phyloP scores from a whole-genome alignment of 2,329 filamentous ascomycete species.

The Fusarium coicis region DNA sequence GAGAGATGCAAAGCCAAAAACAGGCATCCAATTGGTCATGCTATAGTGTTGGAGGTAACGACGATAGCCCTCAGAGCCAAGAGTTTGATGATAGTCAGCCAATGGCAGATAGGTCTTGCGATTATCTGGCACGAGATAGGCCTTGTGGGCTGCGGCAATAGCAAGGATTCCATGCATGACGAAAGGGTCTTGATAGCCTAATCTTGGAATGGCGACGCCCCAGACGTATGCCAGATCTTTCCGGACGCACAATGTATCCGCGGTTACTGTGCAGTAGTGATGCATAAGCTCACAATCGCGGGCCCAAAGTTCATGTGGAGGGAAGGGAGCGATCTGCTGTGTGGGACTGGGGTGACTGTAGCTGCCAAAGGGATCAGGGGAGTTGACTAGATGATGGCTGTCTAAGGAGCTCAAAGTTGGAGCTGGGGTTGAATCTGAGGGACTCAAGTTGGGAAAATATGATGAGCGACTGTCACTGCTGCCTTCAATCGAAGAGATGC shows the following conservation, averaged over 20 bases:
- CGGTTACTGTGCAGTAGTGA: constrained; percentile 45
- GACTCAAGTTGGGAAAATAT: constrained; percentile 25
- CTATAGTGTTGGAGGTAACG: constrained; percentile 30
- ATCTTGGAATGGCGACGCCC: constrained; percentile 40
- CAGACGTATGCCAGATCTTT: constrained; percentile 44
- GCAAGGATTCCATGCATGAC: constrained; percentile 47
- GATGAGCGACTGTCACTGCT: background rate
- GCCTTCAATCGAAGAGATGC: background rate
- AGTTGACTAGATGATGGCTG: background rate
- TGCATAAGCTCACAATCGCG: constrained; percentile 47
- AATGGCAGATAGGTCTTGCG: constrained; percentile 43
- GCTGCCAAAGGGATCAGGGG: constrained; percentile 8
- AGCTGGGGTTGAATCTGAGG: constrained; percentile 14
- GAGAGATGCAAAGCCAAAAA: constrained; percentile 56
- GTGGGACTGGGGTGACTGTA: constrained; percentile 17
- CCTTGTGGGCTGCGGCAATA: constrained; percentile 47
- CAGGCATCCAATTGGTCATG: constrained; percentile 42
- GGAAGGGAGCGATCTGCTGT: constrained; percentile 40
- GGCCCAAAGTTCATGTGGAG: constrained; percentile 36
- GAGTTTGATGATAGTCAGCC: constrained; percentile 45
- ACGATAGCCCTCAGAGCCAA: constrained; percentile 46
- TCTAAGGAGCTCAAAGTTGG: constrained; percentile 8
- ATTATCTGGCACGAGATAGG: constrained; percentile 41
- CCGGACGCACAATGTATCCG: constrained; percentile 34
- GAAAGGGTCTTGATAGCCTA: constrained; percentile 44